Base-by-base conservation (phyloP, 2,329 filamentous ascomycete genomes). In the Sclerotinia trifoliorum region DNA sequence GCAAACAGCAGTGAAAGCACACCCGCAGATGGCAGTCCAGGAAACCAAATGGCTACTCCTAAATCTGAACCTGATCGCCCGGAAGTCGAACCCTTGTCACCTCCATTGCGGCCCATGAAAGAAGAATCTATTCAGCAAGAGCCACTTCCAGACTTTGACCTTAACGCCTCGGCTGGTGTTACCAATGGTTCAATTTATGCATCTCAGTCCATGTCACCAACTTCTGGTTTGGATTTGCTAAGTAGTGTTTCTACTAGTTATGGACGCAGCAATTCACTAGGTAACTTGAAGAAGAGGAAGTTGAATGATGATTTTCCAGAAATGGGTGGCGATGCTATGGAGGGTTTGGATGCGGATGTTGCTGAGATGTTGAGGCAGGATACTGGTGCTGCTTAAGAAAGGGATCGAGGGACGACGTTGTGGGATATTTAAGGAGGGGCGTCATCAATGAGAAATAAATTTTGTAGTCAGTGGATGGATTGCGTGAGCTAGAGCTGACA, bases 21-120 rank as follows among this genome's bases (percentile, higher is more conserved):
- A 11, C 82, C 86, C 13, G 81, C 82, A 61, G 76, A 82, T 73
- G 70, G 80, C n/a, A 76, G 75, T 52, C 79, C 78, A 44, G 73
- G 74, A 51, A 73, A 67, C 8, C 75, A 68, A 56, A 73, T 77
- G 54, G 48, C 79, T 78, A 84, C 79, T 70, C 81, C 82, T 4
- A 78, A 79, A 19, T 78, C 83, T 35, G 90, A 92, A 71, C 86
- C 87, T 17, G 87, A 88, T 70, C 88, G 92, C 46, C 94, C 94
- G 1, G 88, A 94, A 73, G 85, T 96, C 68, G 94, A 98, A 78
- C 91, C 89, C 7, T 83, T 97, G 67, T 97, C 94, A 0, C 94
- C 93, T n/a, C 91, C 91, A 1, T 2, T 84, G 87, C 69, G 84
- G 85, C 26, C 80, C 8, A 24, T 24, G n/a, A 51, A 63, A n/a